Evolutionary conservation across 805 yeast genomes (phyloP), one percentile per base, ranked within the genome.

Genomic region (Schwanniomyces yamadae): DNA sequence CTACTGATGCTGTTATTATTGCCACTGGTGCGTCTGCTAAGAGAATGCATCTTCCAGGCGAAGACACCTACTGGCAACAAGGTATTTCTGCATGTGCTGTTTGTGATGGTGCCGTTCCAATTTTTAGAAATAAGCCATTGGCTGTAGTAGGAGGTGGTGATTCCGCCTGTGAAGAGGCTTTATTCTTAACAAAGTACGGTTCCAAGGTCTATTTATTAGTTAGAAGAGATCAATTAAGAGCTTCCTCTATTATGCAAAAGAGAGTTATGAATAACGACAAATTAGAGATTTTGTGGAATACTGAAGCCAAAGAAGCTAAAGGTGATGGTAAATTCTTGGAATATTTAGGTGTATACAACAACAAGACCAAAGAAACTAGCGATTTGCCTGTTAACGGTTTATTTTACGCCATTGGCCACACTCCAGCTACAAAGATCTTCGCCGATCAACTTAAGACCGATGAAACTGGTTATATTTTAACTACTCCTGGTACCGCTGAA

Each of bases 51-150:
- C 72, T 93, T 44, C 96, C 97, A 41, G 99, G 99, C 54, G 99
- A 93, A 72, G 98, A 93, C 49, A 76, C 77, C 23, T 93, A 93
- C 78, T 93, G 99, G 99, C 99, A 93, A 74, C 84, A 84, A 63
- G 99, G 99, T 65, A 93, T 93, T 50, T 86, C 96, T 50, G 99
- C 99, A 12, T 93, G 99, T 75, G 99, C 99, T 26, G 99, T 93
- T 44, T 93, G 99, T 71, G 99, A 93, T 62, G 99, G 99, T 67
- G 99, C 99, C 22, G 95, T 93, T 33, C 99, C 99, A 52, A 90
- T 93, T 53, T 93, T 93, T 75, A 86, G 98, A 76, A 85, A 93
- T 75, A 85, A 89, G 69, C 98, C 99, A 25, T 78, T 93, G 61
- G 98, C 96, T 17, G 99, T 93, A 39, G 73, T 93, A 50, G 99